phyloP scores from a whole-genome alignment of 164 flowering plant genomes.

The Berberis thunbergii region DNA sequence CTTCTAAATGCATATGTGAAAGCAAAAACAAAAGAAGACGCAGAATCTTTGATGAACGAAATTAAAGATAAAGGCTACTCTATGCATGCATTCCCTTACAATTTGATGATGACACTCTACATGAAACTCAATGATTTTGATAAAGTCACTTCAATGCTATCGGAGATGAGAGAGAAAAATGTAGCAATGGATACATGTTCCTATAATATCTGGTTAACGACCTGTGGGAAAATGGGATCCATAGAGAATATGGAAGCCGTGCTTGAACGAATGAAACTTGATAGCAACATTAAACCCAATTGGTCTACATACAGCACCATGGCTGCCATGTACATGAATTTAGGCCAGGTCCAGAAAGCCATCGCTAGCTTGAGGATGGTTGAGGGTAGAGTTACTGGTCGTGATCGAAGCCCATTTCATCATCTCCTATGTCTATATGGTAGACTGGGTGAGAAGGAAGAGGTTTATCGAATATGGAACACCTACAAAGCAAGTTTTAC shows the following conservation, averaged over 20 bases:
- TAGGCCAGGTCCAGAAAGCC: constrained; percentile 49
- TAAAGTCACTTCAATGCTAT: constrained; percentile 43
- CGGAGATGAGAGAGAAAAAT: constrained; percentile 59
- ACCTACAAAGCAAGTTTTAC: constrained; percentile 53
- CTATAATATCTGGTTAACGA: constrained; percentile 83
- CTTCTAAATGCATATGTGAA: constrained; percentile 67
- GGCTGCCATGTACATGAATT: constrained; percentile 69
- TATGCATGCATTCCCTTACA: constrained; percentile 53
- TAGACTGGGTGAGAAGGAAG: constrained; percentile 53
- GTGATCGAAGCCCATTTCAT: constrained; percentile 67
- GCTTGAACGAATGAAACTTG: constrained; percentile 51
- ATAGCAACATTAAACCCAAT: constrained; percentile 44
- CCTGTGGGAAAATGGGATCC: constrained; percentile 51
- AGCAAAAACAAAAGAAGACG: constrained; percentile 51
- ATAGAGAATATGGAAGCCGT: constrained; percentile 66
- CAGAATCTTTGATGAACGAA: constrained; percentile 20
- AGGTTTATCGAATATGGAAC: constrained; percentile 67
- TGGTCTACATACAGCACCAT: constrained; percentile 89
- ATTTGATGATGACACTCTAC: constrained; percentile 93
- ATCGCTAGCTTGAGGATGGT: constrained; percentile 53
- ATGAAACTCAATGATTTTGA: constrained; percentile 61
- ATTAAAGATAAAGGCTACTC: constrained; percentile 56
- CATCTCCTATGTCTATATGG: constrained; percentile 75
- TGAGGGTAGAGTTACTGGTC: constrained; percentile 57
- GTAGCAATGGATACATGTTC: constrained; percentile 61